A percentile compares a stretch with the other conserved stretches of the same genome.
phyloP scores from a whole-genome alignment of 2,329 filamentous ascomycete species.

The Colletotrichum shisoi region DNA sequence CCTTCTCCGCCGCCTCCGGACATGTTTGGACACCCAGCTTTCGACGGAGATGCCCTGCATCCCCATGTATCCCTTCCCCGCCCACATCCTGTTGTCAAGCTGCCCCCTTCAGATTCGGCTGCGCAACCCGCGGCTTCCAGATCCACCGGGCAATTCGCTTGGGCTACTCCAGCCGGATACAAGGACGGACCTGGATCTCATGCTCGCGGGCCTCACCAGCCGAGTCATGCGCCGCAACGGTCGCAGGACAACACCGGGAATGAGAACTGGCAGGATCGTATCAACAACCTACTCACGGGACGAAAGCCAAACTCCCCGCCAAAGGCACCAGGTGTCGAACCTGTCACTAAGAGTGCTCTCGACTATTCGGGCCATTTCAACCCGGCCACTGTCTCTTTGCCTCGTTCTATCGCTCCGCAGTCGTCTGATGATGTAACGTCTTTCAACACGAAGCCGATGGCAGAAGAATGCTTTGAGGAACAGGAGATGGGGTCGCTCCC shows the following conservation, averaged over 20 bases:
- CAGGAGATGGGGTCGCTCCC: conserved; percentile 83
- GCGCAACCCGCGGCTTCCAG: conserved; percentile 48
- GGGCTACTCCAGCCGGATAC: conserved; percentile 48
- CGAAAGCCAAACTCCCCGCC: conserved; percentile 65
- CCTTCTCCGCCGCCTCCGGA: conserved; percentile 77
- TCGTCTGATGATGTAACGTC: conserved; percentile 43
- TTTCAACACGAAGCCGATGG: conserved; percentile 71
- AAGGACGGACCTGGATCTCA: conserved; percentile 44
- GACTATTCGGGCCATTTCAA: conserved; percentile 61
- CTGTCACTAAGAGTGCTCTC: conserved; percentile 71
- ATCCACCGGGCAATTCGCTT: conserved; percentile 45
- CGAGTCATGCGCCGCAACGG: conserved; percentile 41
- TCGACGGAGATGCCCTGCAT: conserved; percentile 69
- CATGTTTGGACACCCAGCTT: conserved; percentile 74
- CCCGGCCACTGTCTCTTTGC: conserved; percentile 76
- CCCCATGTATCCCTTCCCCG: conserved; percentile 75
- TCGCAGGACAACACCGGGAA: conserved; percentile 50
- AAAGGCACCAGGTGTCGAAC: conserved; percentile 69
- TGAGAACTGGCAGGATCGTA: conserved; percentile 78
- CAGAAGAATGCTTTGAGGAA: conserved; percentile 82
- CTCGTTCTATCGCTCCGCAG: conserved; percentile 40
- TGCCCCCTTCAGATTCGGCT: conserved; percentile 68
- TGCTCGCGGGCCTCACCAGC: conserved; percentile 19
- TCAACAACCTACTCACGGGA: conserved; percentile 80
- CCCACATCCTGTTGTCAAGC: conserved; percentile 77